These are phyloP conservation scores for Ehretia macrophylla DNA, from an alignment of 257 asterid species.

Conservation along the genomic window DNA sequence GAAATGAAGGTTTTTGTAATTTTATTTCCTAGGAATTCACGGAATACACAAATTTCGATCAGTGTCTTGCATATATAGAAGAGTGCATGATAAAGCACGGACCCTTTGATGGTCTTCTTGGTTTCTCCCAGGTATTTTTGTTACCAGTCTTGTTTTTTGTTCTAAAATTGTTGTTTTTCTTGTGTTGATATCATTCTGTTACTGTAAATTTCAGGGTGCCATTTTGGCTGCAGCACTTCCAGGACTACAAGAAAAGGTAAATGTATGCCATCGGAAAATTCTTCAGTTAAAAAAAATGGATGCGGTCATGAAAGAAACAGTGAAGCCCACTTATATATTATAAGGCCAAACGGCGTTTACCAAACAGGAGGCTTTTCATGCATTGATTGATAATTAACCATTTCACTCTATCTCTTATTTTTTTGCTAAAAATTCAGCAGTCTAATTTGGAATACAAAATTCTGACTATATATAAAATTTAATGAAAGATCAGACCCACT, in stretches of 20 bases:
- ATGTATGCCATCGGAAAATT: not conserved
- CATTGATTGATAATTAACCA: no score
- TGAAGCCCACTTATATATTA: not conserved
- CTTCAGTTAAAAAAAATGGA: not conserved
- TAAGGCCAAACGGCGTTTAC: no score
- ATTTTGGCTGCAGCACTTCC: constrained; percentile 76
- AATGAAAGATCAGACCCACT: no score
- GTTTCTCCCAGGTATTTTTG: constrained; percentile 75
- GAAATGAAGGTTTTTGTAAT: not conserved
- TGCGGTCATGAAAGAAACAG: not conserved
- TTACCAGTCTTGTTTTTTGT: not conserved
- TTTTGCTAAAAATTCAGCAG: no score
- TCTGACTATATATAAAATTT: no score
- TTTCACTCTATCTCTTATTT: no score
- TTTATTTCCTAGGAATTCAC: constrained; percentile 54
- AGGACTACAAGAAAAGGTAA: constrained; percentile 76
- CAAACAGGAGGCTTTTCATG: no score
- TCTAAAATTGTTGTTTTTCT: not conserved
- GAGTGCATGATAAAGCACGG: constrained; percentile 63
- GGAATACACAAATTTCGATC: constrained; percentile 63
- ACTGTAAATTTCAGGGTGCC: constrained; percentile 57
- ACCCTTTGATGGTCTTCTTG: constrained; percentile 93
- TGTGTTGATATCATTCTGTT: not conserved
- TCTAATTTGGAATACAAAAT: no score
- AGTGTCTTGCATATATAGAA: constrained; percentile 75